Evolutionary conservation across 2,329 filamentous ascomycete genomes (phyloP).

Genomic region (Amylocarpus encephaloides): DNA sequence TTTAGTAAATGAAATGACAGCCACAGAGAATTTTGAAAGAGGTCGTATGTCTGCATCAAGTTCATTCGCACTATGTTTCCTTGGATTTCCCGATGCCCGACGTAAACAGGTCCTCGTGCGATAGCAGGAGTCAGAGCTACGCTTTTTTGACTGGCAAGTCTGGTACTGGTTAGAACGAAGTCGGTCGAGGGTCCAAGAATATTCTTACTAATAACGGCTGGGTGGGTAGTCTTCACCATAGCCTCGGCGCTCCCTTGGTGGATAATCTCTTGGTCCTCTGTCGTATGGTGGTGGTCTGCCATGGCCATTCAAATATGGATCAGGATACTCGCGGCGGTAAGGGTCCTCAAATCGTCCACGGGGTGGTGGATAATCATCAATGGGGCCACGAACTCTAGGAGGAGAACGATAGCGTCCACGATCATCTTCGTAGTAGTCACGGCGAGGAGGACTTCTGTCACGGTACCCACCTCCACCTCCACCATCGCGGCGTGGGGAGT

Average conservation of each 20-base stretch:
- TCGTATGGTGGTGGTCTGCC: constrained; percentile 45
- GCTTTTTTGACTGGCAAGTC: not conserved
- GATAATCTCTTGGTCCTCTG: constrained; percentile 35
- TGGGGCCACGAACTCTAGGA: constrained; percentile 61
- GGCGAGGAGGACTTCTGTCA: constrained; percentile 72
- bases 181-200: not conserved
- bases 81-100: not conserved
- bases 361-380: constrained; percentile 72
- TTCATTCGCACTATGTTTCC: constrained; percentile 10
- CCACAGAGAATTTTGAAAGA: constrained; percentile 5
- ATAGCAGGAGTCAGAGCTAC: not conserved
- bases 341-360: constrained; percentile 69
- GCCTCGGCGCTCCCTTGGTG: constrained; percentile 27
- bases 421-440: constrained; percentile 88
- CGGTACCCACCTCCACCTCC: constrained; percentile 56
- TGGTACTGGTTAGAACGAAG: not conserved
- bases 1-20: constrained; percentile 5
- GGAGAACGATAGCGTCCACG: constrained; percentile 72
- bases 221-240: constrained; percentile 29
- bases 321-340: constrained; percentile 63
- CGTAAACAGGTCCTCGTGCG: not conserved
- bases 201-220: constrained; percentile 29
- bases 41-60: constrained; percentile 12
- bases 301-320: constrained; percentile 54
- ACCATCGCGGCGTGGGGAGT: constrained; percentile 69